Evolutionary conservation across 208 protist species (phyloP).

Genomic region (Plasmodiophora brassicae): DNA sequence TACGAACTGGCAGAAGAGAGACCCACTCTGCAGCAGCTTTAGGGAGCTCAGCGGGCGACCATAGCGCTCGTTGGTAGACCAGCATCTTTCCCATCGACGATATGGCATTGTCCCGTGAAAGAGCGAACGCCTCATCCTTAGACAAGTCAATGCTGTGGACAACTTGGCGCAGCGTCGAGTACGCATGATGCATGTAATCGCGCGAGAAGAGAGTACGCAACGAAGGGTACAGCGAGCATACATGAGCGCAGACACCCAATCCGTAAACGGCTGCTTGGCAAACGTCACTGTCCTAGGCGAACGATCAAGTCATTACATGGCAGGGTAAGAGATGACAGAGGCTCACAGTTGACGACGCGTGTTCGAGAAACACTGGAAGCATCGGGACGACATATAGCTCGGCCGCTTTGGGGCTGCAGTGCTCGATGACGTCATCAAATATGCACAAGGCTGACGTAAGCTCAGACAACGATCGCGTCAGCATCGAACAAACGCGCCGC

Average conservation of each 20-base stretch:
- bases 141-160: not conserved
- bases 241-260: not conserved
- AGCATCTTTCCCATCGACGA: not conserved
- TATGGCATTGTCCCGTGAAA: not conserved
- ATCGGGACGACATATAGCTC: not conserved
- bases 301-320: not conserved
- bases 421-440: not conserved
- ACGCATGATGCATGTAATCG: not conserved
- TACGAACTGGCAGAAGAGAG: too few relatives aligned
- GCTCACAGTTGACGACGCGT: not conserved
- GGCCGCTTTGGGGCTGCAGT: not conserved
- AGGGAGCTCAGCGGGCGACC: too few relatives aligned
- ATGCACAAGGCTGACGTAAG: not conserved
- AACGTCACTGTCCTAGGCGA: not conserved
- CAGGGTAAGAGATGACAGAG: not conserved
- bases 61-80: too few relatives aligned
- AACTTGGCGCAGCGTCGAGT: not conserved
- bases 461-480: not conserved
- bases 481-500: not conserved
- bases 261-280: not conserved
- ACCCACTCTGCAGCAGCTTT: too few relatives aligned
- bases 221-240: not conserved
- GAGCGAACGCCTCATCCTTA: not conserved
- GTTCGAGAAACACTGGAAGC: not conserved
- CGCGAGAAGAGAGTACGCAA: not conserved